Percentiles rank a stretch among this genome's conserved stretches.
phyloP scores from a whole-genome alignment of 805 yeast genomes.

The Candida nemodendra region DNA sequence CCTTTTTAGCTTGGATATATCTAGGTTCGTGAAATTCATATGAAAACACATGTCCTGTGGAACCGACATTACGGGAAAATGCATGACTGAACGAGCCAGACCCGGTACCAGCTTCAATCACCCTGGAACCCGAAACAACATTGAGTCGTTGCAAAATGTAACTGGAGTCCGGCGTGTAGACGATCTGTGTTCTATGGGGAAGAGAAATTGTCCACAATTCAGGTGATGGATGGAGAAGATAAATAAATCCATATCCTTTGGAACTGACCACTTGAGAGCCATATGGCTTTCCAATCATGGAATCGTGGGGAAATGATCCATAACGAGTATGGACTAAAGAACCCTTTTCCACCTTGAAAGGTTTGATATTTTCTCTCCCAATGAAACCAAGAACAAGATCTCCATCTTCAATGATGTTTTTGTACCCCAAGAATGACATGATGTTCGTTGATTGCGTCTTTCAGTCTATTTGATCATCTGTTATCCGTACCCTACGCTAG shows the following conservation, averaged over 20 bases:
- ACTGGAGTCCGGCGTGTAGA: slow-evolving; percentile 92
- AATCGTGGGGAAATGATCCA: slow-evolving; percentile 83
- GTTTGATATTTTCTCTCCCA: slow-evolving; percentile 75
- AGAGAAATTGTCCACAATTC: slow-evolving; percentile 95
- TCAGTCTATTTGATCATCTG: too few species aligned
- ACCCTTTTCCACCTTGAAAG: slow-evolving; percentile 59
- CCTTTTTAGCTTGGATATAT: slow-evolving; percentile 71
- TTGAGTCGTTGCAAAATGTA: slow-evolving; percentile 82
- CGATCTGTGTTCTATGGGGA: slow-evolving; percentile 97
- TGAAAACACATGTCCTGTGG: slow-evolving; percentile 65
- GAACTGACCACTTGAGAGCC: slow-evolving; percentile 80
- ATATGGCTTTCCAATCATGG: slow-evolving; percentile 76
- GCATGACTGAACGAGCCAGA: slow-evolving; percentile 95
- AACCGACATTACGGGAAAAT: slow-evolving; percentile 73
- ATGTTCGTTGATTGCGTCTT: too few species aligned
- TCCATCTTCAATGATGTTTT: slow-evolving; percentile 74
- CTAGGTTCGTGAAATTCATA: slow-evolving; percentile 91
- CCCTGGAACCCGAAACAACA: slow-evolving; percentile 69
- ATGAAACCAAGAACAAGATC: slow-evolving; percentile 87
- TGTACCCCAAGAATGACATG: slow-evolving; percentile 42
- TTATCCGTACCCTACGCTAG: too few species aligned
- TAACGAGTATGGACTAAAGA: slow-evolving; percentile 77
- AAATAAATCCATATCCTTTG: slow-evolving; percentile 80
- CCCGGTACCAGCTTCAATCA: slow-evolving; percentile 98
- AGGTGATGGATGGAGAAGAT: slow-evolving; percentile 86